A percentile compares a stretch with the other conserved stretches of the same genome.
These are phyloP conservation scores for Aspergillus ochraceus DNA, from an alignment of 2,329 filamentous ascomycete species.

Conservation along the genomic window DNA sequence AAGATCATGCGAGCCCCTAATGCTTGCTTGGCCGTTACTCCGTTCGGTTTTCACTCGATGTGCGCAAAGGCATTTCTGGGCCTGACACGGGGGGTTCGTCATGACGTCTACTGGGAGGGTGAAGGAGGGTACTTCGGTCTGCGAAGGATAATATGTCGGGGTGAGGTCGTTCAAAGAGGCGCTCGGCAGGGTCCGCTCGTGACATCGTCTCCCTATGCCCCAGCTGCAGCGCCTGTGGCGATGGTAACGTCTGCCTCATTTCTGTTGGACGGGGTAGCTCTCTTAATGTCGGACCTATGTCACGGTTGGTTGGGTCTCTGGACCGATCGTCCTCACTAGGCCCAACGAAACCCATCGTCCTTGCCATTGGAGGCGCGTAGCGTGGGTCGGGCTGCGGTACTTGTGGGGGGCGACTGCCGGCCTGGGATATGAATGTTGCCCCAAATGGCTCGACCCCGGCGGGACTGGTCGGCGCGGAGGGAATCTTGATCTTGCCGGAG, in stretches of 20 bases:
- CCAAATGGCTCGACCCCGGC: constrained; percentile 21
- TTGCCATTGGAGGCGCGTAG: constrained; percentile 19
- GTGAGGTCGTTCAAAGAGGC: constrained; percentile 20
- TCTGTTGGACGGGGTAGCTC: constrained; percentile 30
- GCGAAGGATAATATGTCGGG: constrained; percentile 26
- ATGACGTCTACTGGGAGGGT: constrained; percentile 23
- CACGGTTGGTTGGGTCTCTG: constrained; percentile 23
- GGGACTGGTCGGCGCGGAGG: constrained; percentile 34
- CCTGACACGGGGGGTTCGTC: constrained; percentile 22
- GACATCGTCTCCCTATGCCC: constrained; percentile 28
- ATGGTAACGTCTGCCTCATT: constrained; percentile 30
- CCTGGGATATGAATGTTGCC: constrained; percentile 20
- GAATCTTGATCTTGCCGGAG: constrained; percentile 27
- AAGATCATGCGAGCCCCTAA: constrained; percentile 2
- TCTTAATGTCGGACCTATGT: constrained; percentile 22
- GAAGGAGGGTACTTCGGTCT: constrained; percentile 22
- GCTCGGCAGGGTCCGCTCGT: constrained; percentile 26
- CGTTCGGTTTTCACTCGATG: constrained; percentile 18
- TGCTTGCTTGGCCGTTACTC: constrained; percentile 13
- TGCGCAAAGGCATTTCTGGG: constrained; percentile 21
- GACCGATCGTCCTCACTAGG: constrained; percentile 16
- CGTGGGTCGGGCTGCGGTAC: constrained; percentile 20
- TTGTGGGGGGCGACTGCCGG: constrained; percentile 15
- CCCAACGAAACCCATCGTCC: constrained; percentile 17
- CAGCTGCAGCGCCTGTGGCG: constrained; percentile 30